Percentiles rank a stretch among this genome's conserved stretches.
Conservation (phyloP, 495 filamentous ascomycete genomes). For the Trypethelium eluteriae region DNA sequence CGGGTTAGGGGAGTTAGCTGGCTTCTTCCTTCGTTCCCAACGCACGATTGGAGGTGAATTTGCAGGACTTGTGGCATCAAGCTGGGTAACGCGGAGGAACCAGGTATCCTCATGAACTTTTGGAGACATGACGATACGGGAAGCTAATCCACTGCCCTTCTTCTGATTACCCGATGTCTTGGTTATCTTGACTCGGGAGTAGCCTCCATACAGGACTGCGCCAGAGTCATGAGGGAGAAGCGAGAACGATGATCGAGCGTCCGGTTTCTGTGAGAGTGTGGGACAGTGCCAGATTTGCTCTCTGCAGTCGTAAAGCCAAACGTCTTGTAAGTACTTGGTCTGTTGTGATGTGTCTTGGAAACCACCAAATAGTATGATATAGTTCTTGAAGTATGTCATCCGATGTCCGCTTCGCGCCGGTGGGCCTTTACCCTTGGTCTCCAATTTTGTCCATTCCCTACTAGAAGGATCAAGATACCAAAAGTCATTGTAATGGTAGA, state of each 20-base stretch:
- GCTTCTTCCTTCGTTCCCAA: constrained; percentile 90
- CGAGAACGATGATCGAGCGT: constrained; percentile 82
- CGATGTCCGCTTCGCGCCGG: constrained; percentile 88
- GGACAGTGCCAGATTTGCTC: constrained; percentile 73
- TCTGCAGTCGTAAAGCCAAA: constrained; percentile 62
- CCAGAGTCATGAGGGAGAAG: constrained; percentile 83
- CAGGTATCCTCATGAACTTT: constrained; percentile 90
- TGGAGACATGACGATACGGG: constrained; percentile 66
- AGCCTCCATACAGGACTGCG: constrained; percentile 84
- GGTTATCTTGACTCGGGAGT: constrained; percentile 75
- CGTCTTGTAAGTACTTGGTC: constrained; percentile 76
- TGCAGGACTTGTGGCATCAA: constrained; percentile 52
- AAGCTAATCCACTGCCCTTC: constrained; percentile 53
- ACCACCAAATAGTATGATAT: constrained; percentile 68
- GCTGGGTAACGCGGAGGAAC: constrained; percentile 75
- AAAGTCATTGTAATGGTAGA: constrained; percentile 98
- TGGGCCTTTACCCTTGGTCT: constrained; percentile 78
- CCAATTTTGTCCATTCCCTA: constrained; percentile 83
- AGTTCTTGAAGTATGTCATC: constrained; percentile 90
- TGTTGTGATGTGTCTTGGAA: constrained; percentile 94
- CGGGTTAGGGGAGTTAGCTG: constrained; percentile 79
- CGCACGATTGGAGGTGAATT: constrained; percentile 60
- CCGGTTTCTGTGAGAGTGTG: constrained; percentile 69
- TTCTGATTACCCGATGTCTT: constrained; percentile 46
- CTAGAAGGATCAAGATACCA: constrained; percentile 79